These are phyloP conservation scores for Triticum timopheevii DNA, from an alignment of 176 grass and related monocot genomes.

Conservation along the genomic window DNA sequence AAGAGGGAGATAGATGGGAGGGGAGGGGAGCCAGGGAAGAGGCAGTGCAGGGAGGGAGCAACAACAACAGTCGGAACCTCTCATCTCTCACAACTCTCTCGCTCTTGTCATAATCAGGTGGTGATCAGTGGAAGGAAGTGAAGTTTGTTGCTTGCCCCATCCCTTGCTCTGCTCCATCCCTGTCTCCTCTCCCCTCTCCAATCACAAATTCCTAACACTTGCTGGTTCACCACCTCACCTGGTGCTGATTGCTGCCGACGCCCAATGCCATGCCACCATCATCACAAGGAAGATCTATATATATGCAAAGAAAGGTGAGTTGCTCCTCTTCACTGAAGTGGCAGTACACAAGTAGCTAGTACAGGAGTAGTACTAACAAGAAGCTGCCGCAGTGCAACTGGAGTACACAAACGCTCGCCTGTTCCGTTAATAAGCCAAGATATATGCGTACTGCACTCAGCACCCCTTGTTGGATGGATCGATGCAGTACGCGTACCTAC, in stretches of 20 bases:
- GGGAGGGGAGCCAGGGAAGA: conserved; percentile 77
- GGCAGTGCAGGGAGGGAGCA: conserved; percentile 83
- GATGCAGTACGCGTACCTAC: too few relatives aligned
- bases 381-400: neutral
- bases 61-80: conserved; percentile 30
- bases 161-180: conserved; percentile 74
- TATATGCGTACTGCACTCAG: too few relatives aligned
- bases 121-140: too few relatives aligned
- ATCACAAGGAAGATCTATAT: conserved; percentile 25
- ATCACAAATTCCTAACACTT: neutral
- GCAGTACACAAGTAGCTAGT: conserved; percentile 28
- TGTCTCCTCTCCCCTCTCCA: conserved; percentile 48
- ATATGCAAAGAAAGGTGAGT: neutral
- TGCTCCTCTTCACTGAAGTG: neutral
- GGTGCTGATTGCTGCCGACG: neutral
- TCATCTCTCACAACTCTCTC: conserved; percentile 5
- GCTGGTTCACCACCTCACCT: neutral
- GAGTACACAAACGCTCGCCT: conserved; percentile 18
- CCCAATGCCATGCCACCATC: neutral
- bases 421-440: too few relatives aligned
- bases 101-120: too few relatives aligned
- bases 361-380: conserved; percentile 1
- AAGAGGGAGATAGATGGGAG: neutral
- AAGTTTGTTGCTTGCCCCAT: conserved; percentile 51
- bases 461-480: too few relatives aligned